These are phyloP conservation scores for Starmerella khaoyaiensis DNA, from an alignment of 805 yeast species.

Conservation along the genomic window DNA sequence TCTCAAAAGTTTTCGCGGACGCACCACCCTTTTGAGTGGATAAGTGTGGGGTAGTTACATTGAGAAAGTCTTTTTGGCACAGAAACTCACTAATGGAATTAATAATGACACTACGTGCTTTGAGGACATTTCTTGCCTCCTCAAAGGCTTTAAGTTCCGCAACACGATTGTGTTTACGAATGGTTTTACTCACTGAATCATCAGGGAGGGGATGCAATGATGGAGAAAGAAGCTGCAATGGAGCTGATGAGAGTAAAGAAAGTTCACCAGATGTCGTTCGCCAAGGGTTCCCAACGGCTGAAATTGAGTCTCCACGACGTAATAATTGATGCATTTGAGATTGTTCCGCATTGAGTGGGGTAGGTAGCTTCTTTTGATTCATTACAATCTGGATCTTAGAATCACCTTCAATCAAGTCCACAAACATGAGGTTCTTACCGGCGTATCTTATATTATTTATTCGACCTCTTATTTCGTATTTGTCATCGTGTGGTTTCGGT, in stretches of 20 bases:
- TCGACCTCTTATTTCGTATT: slow-evolving; percentile 35
- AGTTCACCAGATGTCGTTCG: slow-evolving; percentile 66
- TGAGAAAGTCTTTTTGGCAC: slow-evolving; percentile 39
- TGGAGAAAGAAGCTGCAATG: slow-evolving; percentile 48
- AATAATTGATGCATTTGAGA: slow-evolving; percentile 33
- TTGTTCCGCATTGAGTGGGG: slow-evolving; percentile 33
- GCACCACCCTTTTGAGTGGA: slow-evolving; percentile 71
- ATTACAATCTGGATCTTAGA: slow-evolving; percentile 48
- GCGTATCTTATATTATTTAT: slow-evolving; percentile 45
- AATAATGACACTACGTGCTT: slow-evolving; percentile 44
- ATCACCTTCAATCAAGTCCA: slow-evolving; percentile 50
- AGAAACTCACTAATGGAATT: slow-evolving; percentile 47
- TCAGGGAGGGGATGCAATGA: slow-evolving; percentile 62
- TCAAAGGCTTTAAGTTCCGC: slow-evolving; percentile 57
- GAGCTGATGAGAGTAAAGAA: slow-evolving; percentile 46
- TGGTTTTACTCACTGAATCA: slow-evolving; percentile 39
- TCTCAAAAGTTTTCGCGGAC: slow-evolving; percentile 73
- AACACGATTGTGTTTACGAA: slow-evolving; percentile 55
- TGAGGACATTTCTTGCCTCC: slow-evolving; percentile 35
- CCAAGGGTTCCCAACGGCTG: slow-evolving; percentile 59
- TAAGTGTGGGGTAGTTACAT: slow-evolving; percentile 81
- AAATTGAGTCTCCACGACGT: slow-evolving; percentile 59
- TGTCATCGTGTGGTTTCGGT: slow-evolving; percentile 9
- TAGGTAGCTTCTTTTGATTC: slow-evolving; percentile 33
- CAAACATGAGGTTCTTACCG: slow-evolving; percentile 55